Evolutionary conservation across 441 rosid genomes (phyloP).

Genomic region (Populus hybrid): DNA sequence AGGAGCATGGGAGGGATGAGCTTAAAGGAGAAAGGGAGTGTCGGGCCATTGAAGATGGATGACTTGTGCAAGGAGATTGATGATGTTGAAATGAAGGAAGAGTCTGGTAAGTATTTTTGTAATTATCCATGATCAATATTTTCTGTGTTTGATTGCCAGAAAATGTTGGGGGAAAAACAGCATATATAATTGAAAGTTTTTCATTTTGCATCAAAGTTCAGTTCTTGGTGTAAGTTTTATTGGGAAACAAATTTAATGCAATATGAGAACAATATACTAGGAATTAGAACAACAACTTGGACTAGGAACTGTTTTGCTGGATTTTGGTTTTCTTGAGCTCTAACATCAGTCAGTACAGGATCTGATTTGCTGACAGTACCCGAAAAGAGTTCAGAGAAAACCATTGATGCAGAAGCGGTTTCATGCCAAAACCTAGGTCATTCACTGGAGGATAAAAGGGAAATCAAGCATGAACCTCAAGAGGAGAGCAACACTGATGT

Average conservation of each 20-base stretch:
- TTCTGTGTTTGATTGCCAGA: background rate
- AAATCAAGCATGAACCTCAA: slow-evolving; percentile 4
- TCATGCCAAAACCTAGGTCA: slow-evolving; percentile 28
- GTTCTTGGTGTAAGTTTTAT: background rate
- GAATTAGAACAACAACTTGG: background rate
- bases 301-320: background rate
- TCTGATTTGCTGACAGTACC: slow-evolving; percentile 16
- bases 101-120: slow-evolving; percentile 34
- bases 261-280: background rate
- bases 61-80: slow-evolving; percentile 16
- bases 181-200: background rate
- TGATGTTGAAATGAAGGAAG: slow-evolving; percentile 20
- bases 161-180: background rate
- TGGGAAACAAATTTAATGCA: background rate
- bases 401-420: slow-evolving; percentile 17
- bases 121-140: background rate
- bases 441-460: slow-evolving; percentile 21
- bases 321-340: background rate
- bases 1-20: slow-evolving; percentile 53
- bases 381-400: slow-evolving; percentile 8
- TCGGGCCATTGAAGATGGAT: slow-evolving; percentile 28
- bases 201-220: background rate
- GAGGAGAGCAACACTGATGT: slow-evolving; percentile 11
- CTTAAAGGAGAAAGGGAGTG: slow-evolving; percentile 40
- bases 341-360: slow-evolving; percentile 27